Evolutionary conservation across 2,329 filamentous ascomycete species (phyloP).

Genomic region (Triangularia setosa): DNA sequence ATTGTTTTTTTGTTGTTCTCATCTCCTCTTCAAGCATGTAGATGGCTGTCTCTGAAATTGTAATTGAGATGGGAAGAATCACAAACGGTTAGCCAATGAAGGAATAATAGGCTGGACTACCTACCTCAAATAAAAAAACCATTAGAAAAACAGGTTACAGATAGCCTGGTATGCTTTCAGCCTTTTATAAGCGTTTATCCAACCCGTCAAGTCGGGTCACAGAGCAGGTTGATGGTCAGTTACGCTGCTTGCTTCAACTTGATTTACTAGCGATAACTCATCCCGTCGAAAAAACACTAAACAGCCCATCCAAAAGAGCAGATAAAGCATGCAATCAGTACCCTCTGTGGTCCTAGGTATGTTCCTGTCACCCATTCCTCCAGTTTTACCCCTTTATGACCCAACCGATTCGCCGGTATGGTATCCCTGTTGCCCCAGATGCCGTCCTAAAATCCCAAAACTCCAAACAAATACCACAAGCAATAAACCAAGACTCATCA

Average conservation of each 20-base stretch:
- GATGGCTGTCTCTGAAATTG: no score
- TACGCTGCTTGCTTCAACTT: not conserved
- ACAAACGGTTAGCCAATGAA: no score
- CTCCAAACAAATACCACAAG: not conserved
- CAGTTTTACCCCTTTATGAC: not conserved
- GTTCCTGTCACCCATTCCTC: not conserved
- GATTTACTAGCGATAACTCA: not conserved
- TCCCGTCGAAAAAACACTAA: not conserved
- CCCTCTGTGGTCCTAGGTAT: not conserved
- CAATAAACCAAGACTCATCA: not conserved
- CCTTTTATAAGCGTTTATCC: no score
- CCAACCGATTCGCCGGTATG: not conserved
- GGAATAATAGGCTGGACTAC: no score
- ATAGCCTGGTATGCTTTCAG: no score
- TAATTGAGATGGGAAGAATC: no score
- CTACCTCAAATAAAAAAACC: no score
- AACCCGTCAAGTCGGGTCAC: no score
- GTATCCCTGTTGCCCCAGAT: not conserved
- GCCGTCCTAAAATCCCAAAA: not conserved
- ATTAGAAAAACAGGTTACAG: no score
- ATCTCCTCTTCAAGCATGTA: no score
- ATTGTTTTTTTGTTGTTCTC: not conserved
- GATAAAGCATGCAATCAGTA: not conserved
- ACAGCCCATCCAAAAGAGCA: not conserved
- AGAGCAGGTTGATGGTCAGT: not conserved